Evolutionary conservation across 31 red algal species (phyloP).

Genomic region (Asparagopsis taxiformis): DNA sequence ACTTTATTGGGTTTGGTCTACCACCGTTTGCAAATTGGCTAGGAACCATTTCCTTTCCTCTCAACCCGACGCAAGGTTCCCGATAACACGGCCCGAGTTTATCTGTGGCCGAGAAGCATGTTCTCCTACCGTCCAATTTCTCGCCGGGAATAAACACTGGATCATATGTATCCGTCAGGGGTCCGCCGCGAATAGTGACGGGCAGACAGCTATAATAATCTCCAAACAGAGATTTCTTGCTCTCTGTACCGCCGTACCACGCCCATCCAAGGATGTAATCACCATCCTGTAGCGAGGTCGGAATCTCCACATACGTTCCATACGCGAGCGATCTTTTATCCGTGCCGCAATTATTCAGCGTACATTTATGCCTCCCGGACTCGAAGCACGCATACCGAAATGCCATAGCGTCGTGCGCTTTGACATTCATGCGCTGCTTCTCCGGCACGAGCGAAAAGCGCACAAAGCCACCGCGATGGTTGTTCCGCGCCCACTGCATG

Average conservation of each 20-base stretch:
- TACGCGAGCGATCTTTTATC: conserved; percentile 4
- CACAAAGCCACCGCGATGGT: conserved; percentile 66
- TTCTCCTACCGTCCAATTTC: too few relatives aligned
- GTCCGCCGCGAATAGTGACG: too few relatives aligned
- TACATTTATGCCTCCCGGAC: conserved; percentile 26
- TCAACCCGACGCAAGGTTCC: too few relatives aligned
- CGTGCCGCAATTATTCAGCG: conserved; percentile 4
- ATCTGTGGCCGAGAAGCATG: too few relatives aligned
- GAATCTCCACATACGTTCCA: conserved; percentile 30
- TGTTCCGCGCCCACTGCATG: conserved; percentile 54
- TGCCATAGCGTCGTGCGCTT: conserved; percentile 21
- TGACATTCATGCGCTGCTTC: background rate
- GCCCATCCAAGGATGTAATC: conserved; percentile 48
- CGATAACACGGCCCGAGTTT: too few relatives aligned
- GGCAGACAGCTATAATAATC: too few relatives aligned
- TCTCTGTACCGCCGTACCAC: conserved; percentile 70
- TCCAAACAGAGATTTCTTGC: too few relatives aligned
- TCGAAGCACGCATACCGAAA: conserved; percentile 61
- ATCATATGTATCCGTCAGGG: too few relatives aligned
- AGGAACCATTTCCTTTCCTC: too few relatives aligned
- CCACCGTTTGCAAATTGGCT: too few relatives aligned
- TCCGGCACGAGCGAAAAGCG: conserved; percentile 49
- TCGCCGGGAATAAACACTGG: too few relatives aligned
- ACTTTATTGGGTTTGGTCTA: too few relatives aligned
- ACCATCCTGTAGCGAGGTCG: conserved; percentile 33